Percentiles rank a stretch among this genome's conserved stretches.
These are phyloP conservation scores for Vitis labrusca DNA, from an alignment of 164 flowering plant species.

Conservation along the genomic window DNA sequence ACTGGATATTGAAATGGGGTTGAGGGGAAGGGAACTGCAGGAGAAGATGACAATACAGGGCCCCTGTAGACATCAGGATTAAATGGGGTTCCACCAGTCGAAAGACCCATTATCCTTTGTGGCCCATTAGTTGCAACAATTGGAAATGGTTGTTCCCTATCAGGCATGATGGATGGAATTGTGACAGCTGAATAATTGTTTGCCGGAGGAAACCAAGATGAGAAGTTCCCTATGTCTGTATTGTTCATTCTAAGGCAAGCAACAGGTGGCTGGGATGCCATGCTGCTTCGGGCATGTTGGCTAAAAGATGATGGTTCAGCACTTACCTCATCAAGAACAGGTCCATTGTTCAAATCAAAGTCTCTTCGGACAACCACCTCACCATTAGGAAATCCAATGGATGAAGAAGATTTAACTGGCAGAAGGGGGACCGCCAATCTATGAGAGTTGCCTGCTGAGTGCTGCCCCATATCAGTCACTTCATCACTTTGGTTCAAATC, in stretches of 20 bases:
- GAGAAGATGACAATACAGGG: slow-evolving; percentile 76
- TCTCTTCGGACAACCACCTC: slow-evolving; percentile 51
- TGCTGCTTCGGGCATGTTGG: slow-evolving; percentile 35
- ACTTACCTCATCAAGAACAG: slow-evolving; percentile 56
- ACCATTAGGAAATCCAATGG: slow-evolving; percentile 40
- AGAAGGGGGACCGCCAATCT: slow-evolving; percentile 36
- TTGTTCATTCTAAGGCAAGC: slow-evolving; percentile 49
- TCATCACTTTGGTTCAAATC: slow-evolving; percentile 83
- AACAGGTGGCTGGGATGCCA: slow-evolving; percentile 37
- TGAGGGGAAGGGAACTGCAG: slow-evolving; percentile 57
- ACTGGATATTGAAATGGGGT: slow-evolving; percentile 61
- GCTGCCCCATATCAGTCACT: slow-evolving; percentile 47
- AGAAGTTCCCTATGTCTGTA: slow-evolving; percentile 45
- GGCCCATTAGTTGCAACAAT: slow-evolving; percentile 49
- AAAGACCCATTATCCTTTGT: slow-evolving; percentile 54
- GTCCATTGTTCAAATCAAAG: slow-evolving; percentile 91
- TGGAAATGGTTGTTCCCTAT: slow-evolving; percentile 55
- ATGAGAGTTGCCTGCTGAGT: slow-evolving; percentile 25
- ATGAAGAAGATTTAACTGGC: slow-evolving; percentile 29
- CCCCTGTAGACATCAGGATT: slow-evolving; percentile 65
- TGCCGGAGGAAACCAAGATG: slow-evolving; percentile 69
- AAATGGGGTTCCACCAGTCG: slow-evolving; percentile 45
- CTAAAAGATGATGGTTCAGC: slow-evolving; percentile 36
- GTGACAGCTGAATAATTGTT: slow-evolving; percentile 51
- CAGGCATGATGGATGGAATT: slow-evolving; percentile 62